Evolutionary conservation across 371 early-diverging fungal genomes (phyloP).

Genomic region (Haplosporangium sp.): DNA sequence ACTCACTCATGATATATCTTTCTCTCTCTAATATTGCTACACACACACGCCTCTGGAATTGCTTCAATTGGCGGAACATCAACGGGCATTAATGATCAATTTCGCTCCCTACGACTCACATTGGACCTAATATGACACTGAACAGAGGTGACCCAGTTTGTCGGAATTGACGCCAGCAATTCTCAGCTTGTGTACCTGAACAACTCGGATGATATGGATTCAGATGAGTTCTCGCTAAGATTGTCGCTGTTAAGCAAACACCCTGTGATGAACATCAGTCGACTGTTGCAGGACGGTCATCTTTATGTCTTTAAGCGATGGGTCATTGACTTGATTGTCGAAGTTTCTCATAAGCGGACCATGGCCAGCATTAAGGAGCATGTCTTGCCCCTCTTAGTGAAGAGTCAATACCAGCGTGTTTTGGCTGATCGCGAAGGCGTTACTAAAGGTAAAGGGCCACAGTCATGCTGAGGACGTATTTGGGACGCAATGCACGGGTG

Average conservation of each 20-base stretch:
- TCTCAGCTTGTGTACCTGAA: slow-evolving; percentile 80
- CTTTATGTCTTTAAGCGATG: slow-evolving; percentile 91
- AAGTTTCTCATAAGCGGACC: slow-evolving; percentile 66
- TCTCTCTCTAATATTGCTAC: not conserved
- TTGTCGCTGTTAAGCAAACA: slow-evolving; percentile 75
- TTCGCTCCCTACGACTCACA: not conserved
- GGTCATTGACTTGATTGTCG: slow-evolving; percentile 82
- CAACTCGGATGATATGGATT: slow-evolving; percentile 53
- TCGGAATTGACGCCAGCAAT: slow-evolving; percentile 82
- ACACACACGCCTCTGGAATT: not conserved
- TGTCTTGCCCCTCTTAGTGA: slow-evolving; percentile 85
- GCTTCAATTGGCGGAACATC: not conserved
- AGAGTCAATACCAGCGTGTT: slow-evolving; percentile 77
- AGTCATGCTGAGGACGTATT: too few relatives aligned
- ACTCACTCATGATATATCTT: slow-evolving; percentile 4
- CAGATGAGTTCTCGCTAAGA: slow-evolving; percentile 77
- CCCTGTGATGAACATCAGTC: slow-evolving; percentile 51
- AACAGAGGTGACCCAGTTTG: slow-evolving; percentile 67
- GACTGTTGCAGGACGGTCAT: slow-evolving; percentile 81
- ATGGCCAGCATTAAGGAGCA: slow-evolving; percentile 86
- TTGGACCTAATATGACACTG: not conserved
- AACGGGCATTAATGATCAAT: not conserved
- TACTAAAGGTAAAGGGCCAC: slow-evolving; percentile 63
- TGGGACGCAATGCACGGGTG: not conserved
- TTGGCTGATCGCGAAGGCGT: slow-evolving; percentile 76